Conservation (phyloP, 257 asterid genomes). For the Galeopsis tetrahit region DNA sequence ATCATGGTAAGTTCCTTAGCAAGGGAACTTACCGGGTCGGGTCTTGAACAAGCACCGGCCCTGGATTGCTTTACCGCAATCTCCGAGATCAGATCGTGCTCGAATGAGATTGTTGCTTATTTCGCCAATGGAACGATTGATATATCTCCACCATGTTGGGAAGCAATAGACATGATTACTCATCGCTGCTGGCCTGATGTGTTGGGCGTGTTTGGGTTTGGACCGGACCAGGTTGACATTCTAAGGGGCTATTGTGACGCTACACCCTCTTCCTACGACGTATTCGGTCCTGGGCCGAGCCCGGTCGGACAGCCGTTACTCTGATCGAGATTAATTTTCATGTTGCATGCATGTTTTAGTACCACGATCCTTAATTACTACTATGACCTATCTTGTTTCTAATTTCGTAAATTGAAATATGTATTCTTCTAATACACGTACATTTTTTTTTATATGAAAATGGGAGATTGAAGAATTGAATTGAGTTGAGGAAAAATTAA, state of each 20-base stretch:
- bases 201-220: slow-evolving; percentile 47
- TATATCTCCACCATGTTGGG: slow-evolving; percentile 45
- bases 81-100: slow-evolving; percentile 49
- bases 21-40: slow-evolving; percentile 7
- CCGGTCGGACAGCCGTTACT: slow-evolving; percentile 24
- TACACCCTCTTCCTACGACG: not conserved
- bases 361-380: not conserved
- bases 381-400: no score
- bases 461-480: no score
- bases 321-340: not conserved
- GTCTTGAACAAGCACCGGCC: not conserved
- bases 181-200: slow-evolving; percentile 56
- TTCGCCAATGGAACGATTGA: slow-evolving; percentile 36
- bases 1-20: slow-evolving; percentile 19
- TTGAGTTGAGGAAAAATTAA: no score
- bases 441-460: no score
- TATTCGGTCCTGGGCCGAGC: slow-evolving; percentile 31
- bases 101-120: slow-evolving; percentile 46
- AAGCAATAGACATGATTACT: slow-evolving; percentile 47
- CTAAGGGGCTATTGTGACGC: slow-evolving; percentile 59
- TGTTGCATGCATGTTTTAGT: not conserved
- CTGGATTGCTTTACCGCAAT: slow-evolving; percentile 48
- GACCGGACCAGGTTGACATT: slow-evolving; percentile 38
- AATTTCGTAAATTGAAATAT: no score
- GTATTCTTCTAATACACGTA: no score